Evolutionary conservation across 495 filamentous ascomycete genomes (phyloP).

Genomic region (Clohesyomyces aquaticus): DNA sequence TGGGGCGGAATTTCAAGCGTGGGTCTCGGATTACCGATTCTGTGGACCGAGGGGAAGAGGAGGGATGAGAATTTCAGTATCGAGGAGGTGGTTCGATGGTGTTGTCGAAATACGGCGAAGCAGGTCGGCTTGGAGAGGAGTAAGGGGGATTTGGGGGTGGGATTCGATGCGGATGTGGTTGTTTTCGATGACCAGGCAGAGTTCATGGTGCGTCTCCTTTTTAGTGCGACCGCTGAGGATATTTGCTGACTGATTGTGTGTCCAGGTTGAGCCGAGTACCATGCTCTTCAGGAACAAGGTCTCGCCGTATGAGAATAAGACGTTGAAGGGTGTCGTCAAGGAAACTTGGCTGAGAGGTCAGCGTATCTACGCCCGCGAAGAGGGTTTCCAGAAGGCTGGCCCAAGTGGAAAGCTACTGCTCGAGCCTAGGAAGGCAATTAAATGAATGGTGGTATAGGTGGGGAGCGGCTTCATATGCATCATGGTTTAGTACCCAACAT

Average conservation of each 20-base stretch:
- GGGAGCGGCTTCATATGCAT: background rate
- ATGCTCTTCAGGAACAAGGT: constrained; percentile 98
- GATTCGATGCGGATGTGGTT: constrained; percentile 89
- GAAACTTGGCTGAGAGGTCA: constrained; percentile 89
- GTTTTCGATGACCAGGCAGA: constrained; percentile 85
- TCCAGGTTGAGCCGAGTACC: constrained; percentile 43
- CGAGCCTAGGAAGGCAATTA: constrained; percentile 54
- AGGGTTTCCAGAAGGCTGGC: constrained; percentile 65
- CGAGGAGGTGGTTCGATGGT: constrained; percentile 80
- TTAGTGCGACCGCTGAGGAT: background rate
- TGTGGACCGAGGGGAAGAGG: constrained; percentile 76
- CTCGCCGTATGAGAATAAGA: constrained; percentile 86
- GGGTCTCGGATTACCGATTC: constrained; percentile 85
- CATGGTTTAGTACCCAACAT: too few species aligned
- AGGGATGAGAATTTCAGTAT: constrained; percentile 57
- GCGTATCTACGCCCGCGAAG: constrained; percentile 68
- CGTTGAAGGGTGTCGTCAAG: constrained; percentile 75
- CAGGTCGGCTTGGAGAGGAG: constrained; percentile 84
- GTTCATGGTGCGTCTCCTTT: constrained; percentile 63
- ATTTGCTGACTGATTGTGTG: background rate
- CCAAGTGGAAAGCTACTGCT: constrained; percentile 64
- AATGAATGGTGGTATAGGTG: background rate
- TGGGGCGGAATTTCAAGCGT: constrained; percentile 98
- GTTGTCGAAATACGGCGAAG: constrained; percentile 81
- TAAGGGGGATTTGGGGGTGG: constrained; percentile 82